Evolutionary conservation across 495 filamentous ascomycete species (phyloP).

Genomic region (Aspergillus affinis): DNA sequence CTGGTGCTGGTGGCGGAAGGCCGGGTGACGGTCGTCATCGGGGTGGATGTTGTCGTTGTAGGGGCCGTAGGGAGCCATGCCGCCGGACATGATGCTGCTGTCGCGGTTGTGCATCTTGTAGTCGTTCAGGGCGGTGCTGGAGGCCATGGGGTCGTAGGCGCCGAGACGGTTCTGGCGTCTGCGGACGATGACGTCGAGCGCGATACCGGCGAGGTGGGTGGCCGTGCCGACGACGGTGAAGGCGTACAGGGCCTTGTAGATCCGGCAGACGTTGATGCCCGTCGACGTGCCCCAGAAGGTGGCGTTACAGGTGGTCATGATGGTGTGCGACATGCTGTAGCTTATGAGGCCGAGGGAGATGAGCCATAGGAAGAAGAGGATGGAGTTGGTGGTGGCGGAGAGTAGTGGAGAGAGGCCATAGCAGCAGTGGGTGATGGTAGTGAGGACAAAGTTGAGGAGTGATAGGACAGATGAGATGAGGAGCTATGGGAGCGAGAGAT

Average conservation of each 20-base stretch:
- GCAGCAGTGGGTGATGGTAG: conserved; percentile 56
- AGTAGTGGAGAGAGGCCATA: conserved; percentile 55
- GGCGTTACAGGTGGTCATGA: conserved; percentile 55
- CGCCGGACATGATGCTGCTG: conserved; percentile 22
- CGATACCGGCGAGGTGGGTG: conserved; percentile 46
- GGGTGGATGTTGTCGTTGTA: conserved; percentile 1
- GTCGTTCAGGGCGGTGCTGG: conserved; percentile 24
- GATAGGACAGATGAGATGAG: conserved; percentile 55
- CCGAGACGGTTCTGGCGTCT: conserved; percentile 45
- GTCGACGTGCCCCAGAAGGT: conserved; percentile 56
- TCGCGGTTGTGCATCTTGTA: conserved; percentile 35
- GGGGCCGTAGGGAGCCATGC: conserved; percentile 11
- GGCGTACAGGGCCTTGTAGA: conserved; percentile 67
- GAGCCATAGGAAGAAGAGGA: conserved; percentile 56
- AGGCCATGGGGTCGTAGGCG: conserved; percentile 45
- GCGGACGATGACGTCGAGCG: conserved; percentile 51
- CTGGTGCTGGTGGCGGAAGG: conserved; percentile 9
- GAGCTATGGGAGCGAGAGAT: conserved; percentile 40
- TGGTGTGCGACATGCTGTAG: conserved; percentile 56
- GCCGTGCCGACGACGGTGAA: conserved; percentile 55
- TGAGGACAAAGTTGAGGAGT: conserved; percentile 51
- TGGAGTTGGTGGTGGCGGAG: conserved; percentile 52
- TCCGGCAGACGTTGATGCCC: conserved; percentile 59
- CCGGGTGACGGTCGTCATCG: conserved; percentile 12
- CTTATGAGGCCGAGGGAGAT: conserved; percentile 55